Base-by-base conservation (phyloP, 139 green algal genomes). In the Tetradesmus obliquus region DNA sequence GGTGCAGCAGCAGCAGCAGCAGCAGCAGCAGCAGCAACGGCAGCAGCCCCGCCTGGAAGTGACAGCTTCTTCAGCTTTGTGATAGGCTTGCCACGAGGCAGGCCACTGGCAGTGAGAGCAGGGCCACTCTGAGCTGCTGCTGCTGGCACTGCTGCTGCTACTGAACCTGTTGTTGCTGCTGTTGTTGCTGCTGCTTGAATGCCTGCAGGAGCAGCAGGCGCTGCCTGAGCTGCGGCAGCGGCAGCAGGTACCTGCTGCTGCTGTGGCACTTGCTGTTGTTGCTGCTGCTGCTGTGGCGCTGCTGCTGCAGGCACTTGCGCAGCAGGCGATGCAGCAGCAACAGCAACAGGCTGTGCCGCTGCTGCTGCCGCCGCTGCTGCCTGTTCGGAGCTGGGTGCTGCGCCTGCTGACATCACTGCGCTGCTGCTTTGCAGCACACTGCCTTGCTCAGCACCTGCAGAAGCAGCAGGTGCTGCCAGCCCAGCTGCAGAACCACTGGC, bases 61-160 rank as follows among this genome's bases (percentile, higher is more conserved):
- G n/a, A 17, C 4, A 19, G 76, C 24, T 55, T 82, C 24, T 17
- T 13, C 76, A 82, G 13, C 6, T 82, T 82, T 3, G 24, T 32
- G 76, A 82, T 51, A n/a, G 76, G 76, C 76, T 55, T 82, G 76
- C 76, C 76, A 17, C 76, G 76, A 17, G 76, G 76, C n/a, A 82
- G 13, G 15, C 15, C 76, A 53, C n/a, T 4, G 9, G 76, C 7
- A 55, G 22, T 10, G 17, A 3, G 10, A n/a, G n/a, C 76, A 82
- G 7, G 1, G 2, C 22, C 76, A 45, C 32, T 45, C 32, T 45
- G 32, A 8, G 76, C 76, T 53, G 76, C 13, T 82, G 76, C 76
- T 55, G 76, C 76, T 82, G 76, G 5, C 8, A 66, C 13, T 82
- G 76, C 76, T 55, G 76, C 76, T 82, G 76, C 9, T 66, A 66